phyloP scores from a whole-genome alignment of 2,329 filamentous ascomycete species.

The Colletotrichum sp. region DNA sequence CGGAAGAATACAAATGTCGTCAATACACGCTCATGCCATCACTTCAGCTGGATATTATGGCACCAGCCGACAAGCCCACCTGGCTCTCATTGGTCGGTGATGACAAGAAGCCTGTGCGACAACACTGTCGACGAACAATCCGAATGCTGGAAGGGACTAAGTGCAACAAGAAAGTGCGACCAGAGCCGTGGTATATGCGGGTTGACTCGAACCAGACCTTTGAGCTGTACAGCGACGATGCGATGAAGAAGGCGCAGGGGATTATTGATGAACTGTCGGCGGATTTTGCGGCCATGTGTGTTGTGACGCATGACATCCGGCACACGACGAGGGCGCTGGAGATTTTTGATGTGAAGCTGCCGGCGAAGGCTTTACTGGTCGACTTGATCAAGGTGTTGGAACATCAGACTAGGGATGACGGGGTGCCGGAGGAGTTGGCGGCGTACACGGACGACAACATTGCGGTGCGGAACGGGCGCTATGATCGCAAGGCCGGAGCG shows the following conservation, averaged over 20 bases:
- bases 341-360: not conserved
- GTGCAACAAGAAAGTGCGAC: not conserved
- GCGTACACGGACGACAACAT: not conserved
- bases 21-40: not conserved
- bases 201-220: not conserved
- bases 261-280: not conserved
- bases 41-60: not conserved
- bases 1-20: not conserved
- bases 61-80: not conserved
- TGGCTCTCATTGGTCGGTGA: not conserved
- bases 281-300: not conserved
- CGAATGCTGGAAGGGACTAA: not conserved
- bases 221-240: not conserved
- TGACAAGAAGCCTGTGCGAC: not conserved
- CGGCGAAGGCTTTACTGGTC: not conserved
- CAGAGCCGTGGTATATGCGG: not conserved
- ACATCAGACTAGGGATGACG: not conserved
- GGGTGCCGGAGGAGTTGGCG: not conserved
- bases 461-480: not conserved
- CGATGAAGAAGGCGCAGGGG: not conserved
- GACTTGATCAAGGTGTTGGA: conserved; percentile 14
- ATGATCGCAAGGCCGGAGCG: not conserved
- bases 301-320: not conserved
- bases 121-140: not conserved
- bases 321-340: not conserved